Conservation (phyloP, 345 rosid genomes). For the sweet orange (Citrus sinensis) region DVS_A1.0 CM039162.1:6835501-6836000, state of each 20-base stretch:
- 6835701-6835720: not conserved
- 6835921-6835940: not conserved
- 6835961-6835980: not conserved
- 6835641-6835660: not conserved
- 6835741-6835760: not conserved
- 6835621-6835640: not conserved
- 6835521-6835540: not conserved
- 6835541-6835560: not conserved
- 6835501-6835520: not conserved
- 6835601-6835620: not conserved
- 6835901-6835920: not conserved
- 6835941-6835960: not conserved
- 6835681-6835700: not conserved
- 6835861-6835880: not conserved
- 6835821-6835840: not conserved
- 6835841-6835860: not conserved
- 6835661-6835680: not conserved
- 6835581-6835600: not conserved
- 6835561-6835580: not conserved
- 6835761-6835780: not conserved
- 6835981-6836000: not conserved
- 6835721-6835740: not conserved
- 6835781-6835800: not conserved
- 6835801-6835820: not conserved
- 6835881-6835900: not conserved